Conservation (phyloP, 2,329 filamentous ascomycete species). For the Samsoniella hepiali region DNA sequence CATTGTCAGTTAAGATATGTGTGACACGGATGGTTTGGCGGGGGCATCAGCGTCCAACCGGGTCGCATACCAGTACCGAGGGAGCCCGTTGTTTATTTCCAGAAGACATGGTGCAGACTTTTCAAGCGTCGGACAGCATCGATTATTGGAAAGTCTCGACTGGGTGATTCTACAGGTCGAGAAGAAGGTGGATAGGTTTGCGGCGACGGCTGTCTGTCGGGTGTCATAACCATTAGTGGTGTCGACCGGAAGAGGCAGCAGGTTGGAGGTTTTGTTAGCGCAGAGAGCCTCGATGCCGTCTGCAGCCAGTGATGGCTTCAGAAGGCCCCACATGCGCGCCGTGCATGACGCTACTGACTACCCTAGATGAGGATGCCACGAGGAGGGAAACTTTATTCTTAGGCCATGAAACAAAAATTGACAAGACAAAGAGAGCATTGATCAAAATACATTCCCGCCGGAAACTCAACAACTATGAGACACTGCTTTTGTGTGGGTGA, state of each 20-base stretch:
- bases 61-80: conserved; percentile 19
- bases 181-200: neutral
- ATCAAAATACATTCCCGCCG: too few species aligned
- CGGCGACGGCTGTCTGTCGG: neutral
- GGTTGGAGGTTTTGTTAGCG: conserved; percentile 10
- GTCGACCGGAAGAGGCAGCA: conserved; percentile 16
- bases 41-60: neutral
- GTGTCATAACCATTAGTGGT: conserved; percentile 5
- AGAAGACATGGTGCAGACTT: conserved; percentile 16
- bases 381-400: neutral
- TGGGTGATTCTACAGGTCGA: neutral
- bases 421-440: too few species aligned
- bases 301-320: conserved; percentile 20
- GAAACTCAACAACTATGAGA: too few species aligned
- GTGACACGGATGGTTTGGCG: neutral
- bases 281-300: conserved; percentile 6
- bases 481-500: too few species aligned
- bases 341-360: conserved; percentile 6
- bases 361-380: neutral
- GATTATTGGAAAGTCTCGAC: neutral
- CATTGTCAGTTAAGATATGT: conserved; percentile 19
- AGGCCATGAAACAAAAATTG: neutral
- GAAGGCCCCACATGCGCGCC: conserved; percentile 14
- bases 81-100: conserved; percentile 18
- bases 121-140: conserved; percentile 5